Evolutionary conservation across 768 basidiomycete species (phyloP).

Genomic region (Tricholoma bakamatsutake): DNA sequence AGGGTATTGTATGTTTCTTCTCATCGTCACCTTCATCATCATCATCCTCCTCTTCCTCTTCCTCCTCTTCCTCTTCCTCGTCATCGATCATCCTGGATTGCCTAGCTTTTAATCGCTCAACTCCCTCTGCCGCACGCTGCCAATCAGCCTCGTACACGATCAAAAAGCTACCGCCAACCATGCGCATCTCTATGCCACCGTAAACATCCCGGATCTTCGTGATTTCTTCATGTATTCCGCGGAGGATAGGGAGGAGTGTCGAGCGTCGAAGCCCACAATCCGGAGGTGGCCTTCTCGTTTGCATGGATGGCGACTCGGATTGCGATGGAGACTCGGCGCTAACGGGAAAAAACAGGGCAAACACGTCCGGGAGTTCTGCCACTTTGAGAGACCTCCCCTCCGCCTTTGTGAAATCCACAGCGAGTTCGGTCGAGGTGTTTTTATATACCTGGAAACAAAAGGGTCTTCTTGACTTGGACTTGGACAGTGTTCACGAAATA

Average conservation of each 20-base stretch:
- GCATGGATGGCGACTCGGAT: not conserved
- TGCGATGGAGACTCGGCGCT: conserved; percentile 12
- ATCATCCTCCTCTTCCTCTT: conserved; percentile 11
- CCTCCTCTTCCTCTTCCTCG: conserved; percentile 30
- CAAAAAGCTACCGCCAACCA: conserved; percentile 79
- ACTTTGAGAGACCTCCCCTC: conserved; percentile 76
- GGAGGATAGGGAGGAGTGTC: conserved; percentile 53
- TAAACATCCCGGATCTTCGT: conserved; percentile 46
- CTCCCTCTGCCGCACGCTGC: conserved; percentile 14
- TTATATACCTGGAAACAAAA: conserved; percentile 59
- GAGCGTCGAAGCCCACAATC: conserved; percentile 49
- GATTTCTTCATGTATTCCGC: conserved; percentile 46
- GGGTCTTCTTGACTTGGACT: not conserved
- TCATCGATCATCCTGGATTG: not conserved
- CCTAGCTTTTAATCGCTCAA: conserved; percentile 1
- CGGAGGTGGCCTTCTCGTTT: not conserved
- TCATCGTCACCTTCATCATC: conserved; percentile 11
- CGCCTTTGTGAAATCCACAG: conserved; percentile 59
- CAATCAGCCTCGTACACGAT: conserved; percentile 66
- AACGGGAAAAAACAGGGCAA: conserved; percentile 74
- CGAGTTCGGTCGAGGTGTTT: conserved; percentile 38
- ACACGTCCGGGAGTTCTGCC: conserved; percentile 67
- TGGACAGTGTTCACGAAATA: not conserved
- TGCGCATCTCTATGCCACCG: conserved; percentile 57
- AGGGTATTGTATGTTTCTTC: conserved; percentile 26